Base-by-base conservation (phyloP, 2,329 filamentous ascomycete genomes). In the Fusarium sp. region DNA sequence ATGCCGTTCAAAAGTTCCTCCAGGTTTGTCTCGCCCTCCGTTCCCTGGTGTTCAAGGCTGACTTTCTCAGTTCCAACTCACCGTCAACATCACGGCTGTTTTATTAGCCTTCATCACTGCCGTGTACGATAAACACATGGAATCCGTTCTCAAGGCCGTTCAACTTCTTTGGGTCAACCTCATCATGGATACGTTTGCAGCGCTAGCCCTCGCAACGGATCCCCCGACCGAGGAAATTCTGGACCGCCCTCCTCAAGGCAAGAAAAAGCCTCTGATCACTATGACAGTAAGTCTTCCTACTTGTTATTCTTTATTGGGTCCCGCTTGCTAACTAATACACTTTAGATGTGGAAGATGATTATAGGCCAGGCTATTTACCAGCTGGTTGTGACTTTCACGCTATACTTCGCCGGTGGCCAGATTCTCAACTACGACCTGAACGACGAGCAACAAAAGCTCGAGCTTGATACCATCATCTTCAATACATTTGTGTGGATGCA, bases 401-500 rank as follows among this genome's bases (percentile, higher is more conserved):
- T 91, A 3, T 85, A 91, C 78, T 92, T 91, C 63, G 88, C 85
- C 23, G 23, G 1, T 89, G 89, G 2, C 80, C 30, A 75, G 79
- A 4, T 92, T 37, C 82, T 91, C 10, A 78, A 81, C 9, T 74
- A 90, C 71, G 16, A 23, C 63, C 0, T 65, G 87, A 69, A 81
- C 88, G 28, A 82, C 87, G 16, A 40, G 67, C 7, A 60, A 7
- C 37, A 66, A 31, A 60, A 57, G 58, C 39, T 65, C 10, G 54
- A 86, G 71, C 81, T 89, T 28, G 40, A 64, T 62, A 90, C 89
- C 0, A 82, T 91, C 64, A 86, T 92, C 54, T 92, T 92, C 82
- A 92, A 92, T 78, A 88, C 86, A 2, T 92, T 91, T 70, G 90
- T 92, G 2, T 92, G 89, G 86, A 90, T 92, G 87, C 90, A 92